phyloP scores from a whole-genome alignment of 179 eudicot genomes.

The Patellifolia procumbens region DNA sequence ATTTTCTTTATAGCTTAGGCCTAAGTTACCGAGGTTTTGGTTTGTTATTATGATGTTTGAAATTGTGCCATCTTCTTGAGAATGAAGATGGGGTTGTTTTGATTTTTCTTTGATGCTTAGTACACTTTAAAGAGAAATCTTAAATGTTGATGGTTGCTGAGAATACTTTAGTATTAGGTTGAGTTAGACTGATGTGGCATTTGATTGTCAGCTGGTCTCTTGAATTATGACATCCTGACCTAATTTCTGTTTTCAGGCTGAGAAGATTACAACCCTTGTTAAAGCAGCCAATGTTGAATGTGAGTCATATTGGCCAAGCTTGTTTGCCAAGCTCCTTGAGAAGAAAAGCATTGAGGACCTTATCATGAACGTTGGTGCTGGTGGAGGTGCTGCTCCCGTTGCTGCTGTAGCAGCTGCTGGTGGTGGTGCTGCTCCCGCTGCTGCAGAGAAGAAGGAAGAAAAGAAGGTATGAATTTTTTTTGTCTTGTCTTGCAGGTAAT shows the following conservation, averaged over 20 bases:
- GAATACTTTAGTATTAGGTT: too few species aligned
- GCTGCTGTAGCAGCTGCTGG: slow-evolving; percentile 41
- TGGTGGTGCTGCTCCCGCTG: slow-evolving; percentile 53
- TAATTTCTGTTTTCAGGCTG: slow-evolving; percentile 41
- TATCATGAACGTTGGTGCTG: slow-evolving; percentile 60
- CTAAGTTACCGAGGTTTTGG: too few species aligned
- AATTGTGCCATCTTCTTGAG: too few species aligned
- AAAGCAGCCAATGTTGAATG: slow-evolving; percentile 53
- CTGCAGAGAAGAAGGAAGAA: slow-evolving; percentile 59
- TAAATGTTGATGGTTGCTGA: too few species aligned
- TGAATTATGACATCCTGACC: too few species aligned
- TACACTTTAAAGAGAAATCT: too few species aligned
- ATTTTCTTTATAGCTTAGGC: too few species aligned
- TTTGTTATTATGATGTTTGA: too few species aligned
- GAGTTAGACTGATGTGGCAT: too few species aligned
- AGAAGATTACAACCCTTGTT: slow-evolving; percentile 57
- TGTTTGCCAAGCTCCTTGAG: slow-evolving; percentile 79
- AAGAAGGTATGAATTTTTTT: slow-evolving; percentile 44
- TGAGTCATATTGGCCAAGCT: slow-evolving; percentile 77
- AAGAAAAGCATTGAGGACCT: slow-evolving; percentile 69
- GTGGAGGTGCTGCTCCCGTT: slow-evolving; percentile 41
- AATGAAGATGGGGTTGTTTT: too few species aligned
- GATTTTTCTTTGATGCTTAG: too few species aligned
- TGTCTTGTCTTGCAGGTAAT: not conserved
- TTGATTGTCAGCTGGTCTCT: too few species aligned